These are phyloP conservation scores for Talaromyces trachyspermus DNA, from an alignment of 495 filamentous ascomycete genomes.

Conservation along the genomic window DNA sequence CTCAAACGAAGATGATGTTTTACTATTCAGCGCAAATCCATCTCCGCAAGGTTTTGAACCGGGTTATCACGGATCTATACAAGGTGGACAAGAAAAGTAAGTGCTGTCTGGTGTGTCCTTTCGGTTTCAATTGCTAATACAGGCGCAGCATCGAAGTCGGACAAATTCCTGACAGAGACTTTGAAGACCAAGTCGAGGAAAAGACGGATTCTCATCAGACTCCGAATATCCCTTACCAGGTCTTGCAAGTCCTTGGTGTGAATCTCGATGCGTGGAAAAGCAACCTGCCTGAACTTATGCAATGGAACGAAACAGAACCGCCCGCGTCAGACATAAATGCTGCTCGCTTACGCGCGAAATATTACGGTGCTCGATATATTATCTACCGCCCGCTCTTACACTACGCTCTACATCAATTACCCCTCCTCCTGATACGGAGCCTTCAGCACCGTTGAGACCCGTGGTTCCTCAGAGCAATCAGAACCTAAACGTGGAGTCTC, in stretches of 20 bases:
- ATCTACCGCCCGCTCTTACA: conserved; percentile 78
- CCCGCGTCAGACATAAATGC: conserved; percentile 71
- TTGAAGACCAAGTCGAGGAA: no score
- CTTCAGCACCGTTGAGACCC: no score
- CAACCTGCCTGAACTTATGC: conserved; percentile 38
- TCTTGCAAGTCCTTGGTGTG: conserved; percentile 32
- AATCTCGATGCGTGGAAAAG: conserved; percentile 45
- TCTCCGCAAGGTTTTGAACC: conserved; percentile 76
- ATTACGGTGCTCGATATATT: conserved; percentile 86
- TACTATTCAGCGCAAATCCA: conserved; percentile 84
- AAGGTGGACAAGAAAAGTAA: conserved; percentile 46
- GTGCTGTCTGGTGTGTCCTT: conserved; percentile 1
- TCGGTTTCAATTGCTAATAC: conserved; percentile 10
- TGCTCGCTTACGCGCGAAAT: conserved; percentile 85
- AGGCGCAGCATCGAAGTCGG: conserved; percentile 15
- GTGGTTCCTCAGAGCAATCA: no score
- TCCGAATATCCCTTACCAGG: no score
- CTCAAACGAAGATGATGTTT: conserved; percentile 63
- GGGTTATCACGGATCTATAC: conserved; percentile 74
- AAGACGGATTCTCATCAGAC: no score
- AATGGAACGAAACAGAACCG: conserved; percentile 60
- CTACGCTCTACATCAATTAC: conserved; percentile 47
- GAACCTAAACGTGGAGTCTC: no score
- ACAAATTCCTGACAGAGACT: no score
- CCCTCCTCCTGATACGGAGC: no score